Evolutionary conservation across 495 filamentous ascomycete genomes (phyloP), one percentile per base, ranked within the genome.

Genomic region (Trichoderma asperelloides): DNA sequence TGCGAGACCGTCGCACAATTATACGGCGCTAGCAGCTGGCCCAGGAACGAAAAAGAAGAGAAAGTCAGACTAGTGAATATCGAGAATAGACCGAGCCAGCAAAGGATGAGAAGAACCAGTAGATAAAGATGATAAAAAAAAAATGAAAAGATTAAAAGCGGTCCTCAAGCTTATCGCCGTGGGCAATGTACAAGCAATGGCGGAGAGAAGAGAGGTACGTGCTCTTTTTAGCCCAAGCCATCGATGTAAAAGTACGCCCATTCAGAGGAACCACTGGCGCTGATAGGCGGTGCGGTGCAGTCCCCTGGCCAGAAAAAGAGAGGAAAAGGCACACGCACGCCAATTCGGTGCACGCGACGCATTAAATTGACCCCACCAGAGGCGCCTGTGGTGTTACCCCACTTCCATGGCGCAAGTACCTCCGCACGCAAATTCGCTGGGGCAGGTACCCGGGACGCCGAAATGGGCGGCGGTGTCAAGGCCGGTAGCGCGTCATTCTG

Each of bases 301-400:
- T 51, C 47, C 18, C 33, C 7, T 18, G 25, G 55, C 9, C 16
- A 13, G 25, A 30, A 28, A 60, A 60, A 60, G 27, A 60, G 55
- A n/a, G 55, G 12, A 30, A 23, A 23, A 28, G 15, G 25, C 27
- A 60, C 23, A 23, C 27, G 15, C 55, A 60, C 51, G 55, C 55
- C 55, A 60, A 30, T 60, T 27, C 55, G 55, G 55, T 60, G 55
- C 55, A 60, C 55, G 55, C 55, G 55, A 60, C 55, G 55, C 55
- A 28, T 60, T 60, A 30, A 55, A 11, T 30, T 27, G 55, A 60
- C 55, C 55, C 55, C 55, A 60, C 55, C 25, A 60, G n/a, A 27
- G 23, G 55, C 51, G 23, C 55, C 55, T 33, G 13, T n/a, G 16
- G 21, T n/a, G n/a, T n/a, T n/a, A n/a, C n/a, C n/a, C 45, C 23